Percentiles rank a stretch among this genome's conserved stretches.
These are phyloP conservation scores for Silene latifolia DNA, from an alignment of 148 eudicot species.

Conservation along the genomic window DNA sequence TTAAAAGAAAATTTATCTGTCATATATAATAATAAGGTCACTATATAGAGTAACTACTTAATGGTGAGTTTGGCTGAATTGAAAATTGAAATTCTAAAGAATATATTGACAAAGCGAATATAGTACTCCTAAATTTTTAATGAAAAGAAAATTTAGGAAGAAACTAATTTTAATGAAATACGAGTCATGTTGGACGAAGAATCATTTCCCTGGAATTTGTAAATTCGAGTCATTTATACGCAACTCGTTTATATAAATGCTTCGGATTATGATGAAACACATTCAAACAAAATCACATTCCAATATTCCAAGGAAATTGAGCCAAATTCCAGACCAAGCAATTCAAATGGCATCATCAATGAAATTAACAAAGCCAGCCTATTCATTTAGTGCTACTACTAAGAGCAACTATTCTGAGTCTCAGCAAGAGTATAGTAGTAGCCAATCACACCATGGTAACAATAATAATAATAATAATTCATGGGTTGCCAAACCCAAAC, in stretches of 20 bases:
- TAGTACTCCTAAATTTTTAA: no score
- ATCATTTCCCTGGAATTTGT: not conserved
- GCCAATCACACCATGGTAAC: constrained; percentile 14
- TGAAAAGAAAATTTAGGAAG: not conserved
- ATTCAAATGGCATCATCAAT: constrained; percentile 24
- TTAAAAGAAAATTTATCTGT: no score
- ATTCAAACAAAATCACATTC: not conserved
- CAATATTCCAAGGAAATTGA: not conserved
- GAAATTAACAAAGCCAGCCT: constrained; percentile 23
- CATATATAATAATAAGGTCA: no score
- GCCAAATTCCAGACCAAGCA: not conserved
- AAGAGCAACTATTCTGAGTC: constrained; percentile 19
- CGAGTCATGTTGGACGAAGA: not conserved
- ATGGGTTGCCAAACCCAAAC: constrained; percentile 9
- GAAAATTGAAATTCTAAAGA: no score
- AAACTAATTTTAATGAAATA: not conserved
- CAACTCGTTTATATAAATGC: constrained; percentile 6
- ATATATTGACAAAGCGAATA: no score
- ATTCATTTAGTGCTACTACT: constrained; percentile 18
- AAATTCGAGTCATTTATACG: not conserved
- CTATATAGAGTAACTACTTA: no score
- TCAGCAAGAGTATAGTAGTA: constrained; percentile 25
- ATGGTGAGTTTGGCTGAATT: no score
- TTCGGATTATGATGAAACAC: not conserved
- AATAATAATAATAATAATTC: not conserved